Evolutionary conservation across 139 green algal genomes (phyloP), one percentile per base, ranked within the genome.

Genomic region (Gonium pectorale): DNA sequence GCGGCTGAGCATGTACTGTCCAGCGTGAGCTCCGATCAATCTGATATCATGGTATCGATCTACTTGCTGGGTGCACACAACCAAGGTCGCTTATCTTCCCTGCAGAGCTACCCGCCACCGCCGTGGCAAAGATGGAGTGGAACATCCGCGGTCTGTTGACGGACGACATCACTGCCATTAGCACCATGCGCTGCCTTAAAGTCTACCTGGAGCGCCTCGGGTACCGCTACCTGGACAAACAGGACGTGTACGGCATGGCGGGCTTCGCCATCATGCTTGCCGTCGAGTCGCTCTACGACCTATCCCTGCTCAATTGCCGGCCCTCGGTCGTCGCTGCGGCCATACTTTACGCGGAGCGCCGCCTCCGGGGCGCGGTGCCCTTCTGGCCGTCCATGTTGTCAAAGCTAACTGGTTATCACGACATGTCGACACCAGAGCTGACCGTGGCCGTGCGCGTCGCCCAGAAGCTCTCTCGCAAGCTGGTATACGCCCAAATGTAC

Each of bases 381-480:
- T 97, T 96, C 83, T 97, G 95, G 95, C 95, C 95, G 51, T 92
- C 90, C 67, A 95, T 94, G 88, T 89, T 97, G 54, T 92, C 95
- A 33, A 96, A 95, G 79, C 80, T 97, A 15, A 97, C 94, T 21
- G 92, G 92, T 5, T 97, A 97, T 70, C 84, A 93, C 46, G 95
- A 97, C 80, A 94, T 97, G 88, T 89, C 60, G 35, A 94, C 92
- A 27, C 92, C 93, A 0, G 94, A 97, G 90, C 88, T 97, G 15
- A 90, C 89, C 0, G 90, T 95, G 31, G 95, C 95, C 24, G 94
- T 97, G 63, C 94, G 95, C 62, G 87, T 92, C 9, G 93, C 94
- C 15, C 94, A 97, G 91, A 91, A 92, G 70, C 85, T 96, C 35
- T 92, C 88, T 38, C 83, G 81, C 31, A 89, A 90, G 87, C 70